Evolutionary conservation across 1,284 basidiomycete genomes (phyloP).

Genomic region (Rhodofomes roseus): DNA sequence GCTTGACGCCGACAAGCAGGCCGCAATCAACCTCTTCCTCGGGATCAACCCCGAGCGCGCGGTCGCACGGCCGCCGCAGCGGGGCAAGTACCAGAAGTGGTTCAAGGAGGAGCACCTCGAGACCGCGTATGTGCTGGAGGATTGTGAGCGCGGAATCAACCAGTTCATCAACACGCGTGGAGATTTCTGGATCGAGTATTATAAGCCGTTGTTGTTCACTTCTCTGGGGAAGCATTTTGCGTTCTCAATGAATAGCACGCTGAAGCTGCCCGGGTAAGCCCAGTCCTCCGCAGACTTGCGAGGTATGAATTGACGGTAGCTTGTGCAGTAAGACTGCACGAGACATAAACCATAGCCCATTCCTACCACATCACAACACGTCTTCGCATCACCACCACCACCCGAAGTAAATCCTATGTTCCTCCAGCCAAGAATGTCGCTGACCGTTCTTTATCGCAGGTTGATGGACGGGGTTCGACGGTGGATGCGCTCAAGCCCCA

Average conservation of each 20-base stretch:
- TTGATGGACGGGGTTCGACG: conserved; percentile 71
- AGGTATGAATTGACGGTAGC: conserved; percentile 1
- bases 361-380: conserved; percentile 52
- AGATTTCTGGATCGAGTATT: conserved; percentile 91
- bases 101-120: conserved; percentile 71
- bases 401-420: conserved; percentile 32
- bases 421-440: neutral
- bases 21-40: conserved; percentile 95
- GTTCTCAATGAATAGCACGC: conserved; percentile 82
- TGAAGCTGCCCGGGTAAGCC: conserved; percentile 74
- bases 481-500: conserved; percentile 59
- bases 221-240: conserved; percentile 82
- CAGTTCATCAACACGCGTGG: conserved; percentile 56
- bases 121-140: conserved; percentile 53
- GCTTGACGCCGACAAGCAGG: conserved; percentile 95
- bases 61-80: conserved; percentile 42
- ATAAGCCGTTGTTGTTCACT: conserved; percentile 82
- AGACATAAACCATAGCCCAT: conserved; percentile 70
- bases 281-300: neutral
- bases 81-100: conserved; percentile 79
- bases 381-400: conserved; percentile 29
- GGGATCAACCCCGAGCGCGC: conserved; percentile 69
- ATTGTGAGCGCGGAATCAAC: conserved; percentile 51
- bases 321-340: conserved; percentile 64
- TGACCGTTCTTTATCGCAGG: conserved; percentile 31